Evolutionary conservation across 306 rosid species (phyloP), one percentile per base, ranked within the genome.

Genomic region (Cercis canadensis): DNA sequence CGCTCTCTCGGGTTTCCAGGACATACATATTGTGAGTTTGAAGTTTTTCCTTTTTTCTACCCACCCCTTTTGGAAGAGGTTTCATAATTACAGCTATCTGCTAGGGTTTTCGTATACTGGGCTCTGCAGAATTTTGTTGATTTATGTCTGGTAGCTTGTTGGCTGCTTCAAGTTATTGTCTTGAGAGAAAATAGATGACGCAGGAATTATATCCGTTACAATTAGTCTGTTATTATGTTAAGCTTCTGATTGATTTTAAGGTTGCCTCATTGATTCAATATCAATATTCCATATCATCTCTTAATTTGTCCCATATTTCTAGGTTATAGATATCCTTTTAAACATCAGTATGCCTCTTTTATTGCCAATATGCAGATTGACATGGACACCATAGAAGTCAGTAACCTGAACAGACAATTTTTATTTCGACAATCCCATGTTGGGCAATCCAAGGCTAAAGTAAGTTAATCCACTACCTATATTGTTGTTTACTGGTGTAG

Each of bases 341-440:
- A 59, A 8, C 40, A 39, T 64, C 17, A 71, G 44, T 32, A 46
- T 69, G 10, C 63, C 46, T 53, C 68, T 14, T 54, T 77, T 61
- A 62, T 75, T 84, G 57, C 61, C 67, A 24, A 77, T 46, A 44
- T 81, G 84, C 85, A 95, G 99, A 95, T 95, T 69, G 99, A 95
- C 84, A 95, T 95, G 99, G 99, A 95, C 82, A 95, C 99, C 18
- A 95, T 95, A 80, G 99, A 95, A 92, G 99, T 95, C 80, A 95
- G 99, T 78, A 95, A 95, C 85, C 95, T 95, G 73, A 95, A 95
- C 86, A 82, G 99, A 82, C 99, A 95, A 78, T 95, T 95, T 90
- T 85, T 95, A 65, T 95, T 95, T 80, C 92, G 97, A 69, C 86
- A 92, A 77, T 95, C 83, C n/a, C 99, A 95, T 83, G 99, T 95